Evolutionary conservation across 148 eudicot species (phyloP).

Genomic region (Persicaria maculosa): DNA sequence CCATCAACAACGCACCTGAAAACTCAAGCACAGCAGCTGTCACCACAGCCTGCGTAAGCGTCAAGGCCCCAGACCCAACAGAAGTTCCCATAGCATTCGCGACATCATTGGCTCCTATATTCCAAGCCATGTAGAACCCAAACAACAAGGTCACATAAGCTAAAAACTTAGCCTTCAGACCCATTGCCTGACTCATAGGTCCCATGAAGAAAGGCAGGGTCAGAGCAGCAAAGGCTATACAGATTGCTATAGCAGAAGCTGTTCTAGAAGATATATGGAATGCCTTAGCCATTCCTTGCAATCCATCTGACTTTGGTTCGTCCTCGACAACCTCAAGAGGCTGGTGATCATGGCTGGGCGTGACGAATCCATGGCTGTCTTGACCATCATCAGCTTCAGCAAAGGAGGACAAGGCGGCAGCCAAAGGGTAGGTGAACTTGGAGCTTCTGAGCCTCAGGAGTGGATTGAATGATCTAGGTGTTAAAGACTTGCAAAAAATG

Average conservation of each 20-base stretch:
- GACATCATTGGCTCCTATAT: constrained; percentile 92
- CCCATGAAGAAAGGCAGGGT: constrained; percentile 67
- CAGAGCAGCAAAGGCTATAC: constrained; percentile 74
- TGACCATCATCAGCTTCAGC: too few relatives aligned
- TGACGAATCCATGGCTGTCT: too few relatives aligned
- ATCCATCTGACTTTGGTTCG: constrained; percentile 18
- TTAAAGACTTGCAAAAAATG: constrained; percentile 17
- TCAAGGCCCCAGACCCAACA: constrained; percentile 86
- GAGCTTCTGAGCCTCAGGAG: constrained; percentile 29
- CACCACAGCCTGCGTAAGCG: constrained; percentile 73
- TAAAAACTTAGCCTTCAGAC: constrained; percentile 47
- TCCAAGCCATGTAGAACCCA: constrained; percentile 97
- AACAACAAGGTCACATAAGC: constrained; percentile 66
- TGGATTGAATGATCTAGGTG: constrained; percentile 30
- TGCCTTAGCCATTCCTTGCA: constrained; percentile 76
- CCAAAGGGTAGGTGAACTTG: constrained; percentile 38
- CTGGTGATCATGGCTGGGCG: too few relatives aligned
- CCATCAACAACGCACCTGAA: constrained; percentile 83
- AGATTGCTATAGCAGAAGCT: constrained; percentile 66
- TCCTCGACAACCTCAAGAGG: background rate
- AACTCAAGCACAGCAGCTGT: constrained; percentile 83
- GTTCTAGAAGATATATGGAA: constrained; percentile 69
- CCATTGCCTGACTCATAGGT: constrained; percentile 49
- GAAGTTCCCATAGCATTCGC: constrained; percentile 99
- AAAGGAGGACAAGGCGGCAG: too few relatives aligned